phyloP scores from a whole-genome alignment of 306 rosid genomes.

The Pachyrhizus erosus region DNA sequence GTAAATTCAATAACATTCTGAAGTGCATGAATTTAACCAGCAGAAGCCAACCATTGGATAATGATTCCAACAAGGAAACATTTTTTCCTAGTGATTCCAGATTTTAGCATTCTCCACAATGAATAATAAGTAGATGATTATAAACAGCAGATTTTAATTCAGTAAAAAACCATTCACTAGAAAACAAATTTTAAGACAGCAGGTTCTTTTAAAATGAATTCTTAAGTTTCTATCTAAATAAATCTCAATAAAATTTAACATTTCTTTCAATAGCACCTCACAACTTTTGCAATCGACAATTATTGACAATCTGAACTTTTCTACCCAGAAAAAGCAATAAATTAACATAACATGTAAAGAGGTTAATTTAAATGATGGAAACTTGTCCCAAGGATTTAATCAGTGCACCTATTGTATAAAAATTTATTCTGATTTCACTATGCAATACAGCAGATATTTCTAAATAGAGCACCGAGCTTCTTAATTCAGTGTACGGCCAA shows the following conservation, averaged over 20 bases:
- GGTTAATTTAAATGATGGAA: neutral
- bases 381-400: neutral
- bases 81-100: conserved; percentile 1
- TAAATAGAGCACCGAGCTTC: conserved; percentile 9
- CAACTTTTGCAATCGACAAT: conserved; percentile 14
- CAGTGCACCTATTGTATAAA: conserved; percentile 10
- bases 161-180: neutral
- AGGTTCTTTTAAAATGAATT: conserved; percentile 1
- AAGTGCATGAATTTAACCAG: conserved; percentile 30
- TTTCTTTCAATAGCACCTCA: neutral
- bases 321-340: neutral
- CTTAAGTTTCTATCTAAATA: neutral
- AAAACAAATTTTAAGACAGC: neutral
- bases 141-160: too few relatives aligned
- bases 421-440: neutral
- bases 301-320: conserved; percentile 2
- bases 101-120: neutral
- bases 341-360: neutral
- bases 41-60: too few relatives aligned
- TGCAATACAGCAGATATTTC: neutral
- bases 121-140: neutral
- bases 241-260: conserved; percentile 22
- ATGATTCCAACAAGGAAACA: neutral
- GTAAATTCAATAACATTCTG: conserved; percentile 33
- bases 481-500: neutral